Base-by-base conservation (phyloP, 192 early-diverging fungal species). In the Rhizoclosmatium globosum region DNA sequence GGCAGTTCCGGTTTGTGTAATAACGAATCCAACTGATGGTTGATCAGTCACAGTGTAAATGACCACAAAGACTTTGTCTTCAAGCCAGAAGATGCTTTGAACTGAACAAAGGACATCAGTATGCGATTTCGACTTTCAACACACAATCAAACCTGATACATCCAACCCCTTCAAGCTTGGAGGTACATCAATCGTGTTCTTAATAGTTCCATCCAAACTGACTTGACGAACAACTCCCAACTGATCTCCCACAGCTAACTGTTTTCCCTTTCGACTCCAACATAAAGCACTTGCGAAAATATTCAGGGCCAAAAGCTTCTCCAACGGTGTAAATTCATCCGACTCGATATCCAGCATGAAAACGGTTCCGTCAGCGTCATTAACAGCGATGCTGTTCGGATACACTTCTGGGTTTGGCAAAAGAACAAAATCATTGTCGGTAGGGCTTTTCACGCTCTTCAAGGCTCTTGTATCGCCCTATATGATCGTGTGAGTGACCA, bases 191-290 rank as follows among this genome's bases (percentile, higher is more conserved):
- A 92, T 85, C 3, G 73, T 73, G 48, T 87, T 87, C 79, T 93
- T 95, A 2, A 85, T 68, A 13, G 58, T 82, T 44, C 94, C 95
- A 38, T 88, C 86, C 1, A 89, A 88, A 4, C 86, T 85, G 70
- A 92, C 85, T 73, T 95, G 92, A 0, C 84, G 79, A 23, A 97
- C 81, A 41, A 58, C 44, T 3, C 91, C 94, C 6, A 76, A 69
- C n/a, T 80, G 58, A 43, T 87, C 88, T 38, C 95, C 96, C 43
- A 92, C 92, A 42, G 91, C 91, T 48, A 97, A 89, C 79, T 96
- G 96, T 76, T 95, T 96, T 77, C 96, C 96, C 77, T 97, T 97
- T 45, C 86, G 87, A 47, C 94, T 95, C 96, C 96, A 97, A 56
- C 89, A 92, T 31, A 96, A 79, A 79, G 70, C 38, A 42, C 3